Evolutionary conservation across 805 yeast species (phyloP).

Genomic region (Hanseniaspora mollemarum): DNA sequence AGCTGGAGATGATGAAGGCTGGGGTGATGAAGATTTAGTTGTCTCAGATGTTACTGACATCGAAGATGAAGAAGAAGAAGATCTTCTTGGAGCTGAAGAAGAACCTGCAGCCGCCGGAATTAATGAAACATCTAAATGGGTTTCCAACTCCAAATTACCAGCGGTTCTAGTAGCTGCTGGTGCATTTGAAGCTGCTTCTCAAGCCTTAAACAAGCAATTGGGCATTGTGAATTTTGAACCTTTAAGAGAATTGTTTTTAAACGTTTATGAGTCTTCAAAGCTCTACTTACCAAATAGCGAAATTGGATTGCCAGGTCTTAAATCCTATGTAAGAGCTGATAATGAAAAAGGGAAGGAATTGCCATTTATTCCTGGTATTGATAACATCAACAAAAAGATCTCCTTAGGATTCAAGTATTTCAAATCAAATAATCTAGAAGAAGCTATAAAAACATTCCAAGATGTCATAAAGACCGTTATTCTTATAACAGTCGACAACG

Average conservation of each 20-base stretch:
- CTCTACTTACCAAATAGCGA: conserved; percentile 57
- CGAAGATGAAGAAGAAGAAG: conserved; percentile 48
- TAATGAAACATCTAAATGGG: conserved; percentile 68
- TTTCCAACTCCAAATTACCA: conserved; percentile 76
- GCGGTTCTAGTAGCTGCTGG: conserved; percentile 95
- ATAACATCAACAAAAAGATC: conserved; percentile 45
- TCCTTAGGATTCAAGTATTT: conserved; percentile 71
- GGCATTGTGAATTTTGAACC: conserved; percentile 86
- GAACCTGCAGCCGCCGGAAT: conserved; percentile 29
- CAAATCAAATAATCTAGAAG: conserved; percentile 70
- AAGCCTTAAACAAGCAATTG: conserved; percentile 75
- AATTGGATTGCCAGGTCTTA: conserved; percentile 61
- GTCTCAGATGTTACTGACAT: conserved; percentile 37
- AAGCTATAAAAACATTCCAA: conserved; percentile 72
- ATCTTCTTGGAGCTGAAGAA: conserved; percentile 26
- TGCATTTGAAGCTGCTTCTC: conserved; percentile 90
- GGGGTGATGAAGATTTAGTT: conserved; percentile 34
- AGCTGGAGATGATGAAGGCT: conserved; percentile 50
- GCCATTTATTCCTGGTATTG: conserved; percentile 70
- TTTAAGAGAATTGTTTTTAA: conserved; percentile 66
- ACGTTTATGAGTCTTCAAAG: conserved; percentile 72
- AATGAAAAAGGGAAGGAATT: conserved; percentile 39
- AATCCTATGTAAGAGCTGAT: conserved; percentile 52
- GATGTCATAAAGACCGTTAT: conserved; percentile 64
- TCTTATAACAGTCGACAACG: conserved; percentile 56